These are phyloP conservation scores for Bassia scoparia DNA, from an alignment of 148 eudicot genomes.

Conservation along the genomic window DNA sequence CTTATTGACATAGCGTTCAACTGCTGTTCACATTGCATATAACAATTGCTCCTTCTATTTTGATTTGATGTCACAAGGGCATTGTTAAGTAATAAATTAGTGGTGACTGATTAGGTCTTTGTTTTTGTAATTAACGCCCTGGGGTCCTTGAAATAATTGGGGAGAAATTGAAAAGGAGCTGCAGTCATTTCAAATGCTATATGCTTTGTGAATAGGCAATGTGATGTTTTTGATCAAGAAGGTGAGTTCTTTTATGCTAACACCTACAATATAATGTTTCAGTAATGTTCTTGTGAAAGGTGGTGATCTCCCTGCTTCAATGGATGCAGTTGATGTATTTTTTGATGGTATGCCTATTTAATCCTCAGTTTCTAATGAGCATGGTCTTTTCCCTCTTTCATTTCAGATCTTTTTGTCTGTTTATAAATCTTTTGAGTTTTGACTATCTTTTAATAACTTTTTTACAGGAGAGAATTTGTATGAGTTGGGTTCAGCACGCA, in stretches of 20 bases:
- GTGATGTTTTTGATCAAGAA: not conserved
- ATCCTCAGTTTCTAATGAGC: slow-evolving; percentile 8
- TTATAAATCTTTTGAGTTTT: not conserved
- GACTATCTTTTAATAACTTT: too few relatives aligned
- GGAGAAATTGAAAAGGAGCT: not conserved
- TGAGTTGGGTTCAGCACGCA: slow-evolving; percentile 69
- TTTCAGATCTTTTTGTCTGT: not conserved
- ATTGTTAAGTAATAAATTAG: not conserved
- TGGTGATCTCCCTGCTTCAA: slow-evolving; percentile 69
- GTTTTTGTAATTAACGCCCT: not conserved
- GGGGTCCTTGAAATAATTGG: not conserved
- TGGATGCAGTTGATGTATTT: slow-evolving; percentile 84
- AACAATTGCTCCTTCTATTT: not conserved
- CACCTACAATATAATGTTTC: slow-evolving; percentile 8
- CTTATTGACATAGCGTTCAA: too few relatives aligned
- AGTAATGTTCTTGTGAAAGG: slow-evolving; percentile 97
- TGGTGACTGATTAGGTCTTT: not conserved
- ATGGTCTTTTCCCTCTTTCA: not conserved
- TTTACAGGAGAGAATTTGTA: slow-evolving; percentile 56
- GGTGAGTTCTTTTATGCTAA: not conserved
- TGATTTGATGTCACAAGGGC: not conserved
- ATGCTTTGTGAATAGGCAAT: not conserved
- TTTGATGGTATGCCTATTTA: slow-evolving; percentile 63
- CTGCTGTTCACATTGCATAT: not conserved
- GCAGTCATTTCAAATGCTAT: not conserved